Evolutionary conservation across 2,329 filamentous ascomycete genomes (phyloP).

Genomic region (Xylaria polymorpha): DNA sequence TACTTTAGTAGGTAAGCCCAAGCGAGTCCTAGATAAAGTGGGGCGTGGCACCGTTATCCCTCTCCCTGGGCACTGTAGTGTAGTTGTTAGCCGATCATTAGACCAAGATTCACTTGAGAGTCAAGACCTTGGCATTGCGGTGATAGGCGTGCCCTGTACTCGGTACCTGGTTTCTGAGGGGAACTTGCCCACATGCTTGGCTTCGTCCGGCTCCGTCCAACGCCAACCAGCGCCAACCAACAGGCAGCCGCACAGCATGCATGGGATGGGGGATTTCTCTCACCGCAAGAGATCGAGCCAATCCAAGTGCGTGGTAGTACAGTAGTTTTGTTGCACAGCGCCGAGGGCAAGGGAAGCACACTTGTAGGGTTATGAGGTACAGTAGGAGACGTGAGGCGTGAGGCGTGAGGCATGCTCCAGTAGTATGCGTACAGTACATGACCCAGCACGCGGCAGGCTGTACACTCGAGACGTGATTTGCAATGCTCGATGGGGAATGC

Average conservation of each 20-base stretch:
- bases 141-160: constrained; percentile 12
- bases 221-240: constrained; percentile 12
- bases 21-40: no score
- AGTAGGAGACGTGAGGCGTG: background rate
- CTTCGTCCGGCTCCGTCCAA: constrained; percentile 18
- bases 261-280: constrained; percentile 19
- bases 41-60: no score
- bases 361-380: background rate
- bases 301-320: constrained; percentile 18
- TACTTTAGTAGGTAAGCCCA: no score
- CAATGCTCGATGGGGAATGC: constrained; percentile 13
- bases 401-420: background rate
- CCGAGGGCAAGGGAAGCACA: constrained; percentile 3
- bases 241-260: constrained; percentile 28
- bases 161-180: constrained; percentile 14
- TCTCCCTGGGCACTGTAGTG: background rate
- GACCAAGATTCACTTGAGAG: constrained; percentile 12
- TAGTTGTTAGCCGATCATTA: background rate
- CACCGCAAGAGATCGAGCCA: constrained; percentile 33
- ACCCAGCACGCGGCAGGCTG: constrained; percentile 8
- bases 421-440: background rate
- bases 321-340: constrained; percentile 21
- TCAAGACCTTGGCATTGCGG: constrained; percentile 6
- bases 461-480: constrained; percentile 1
- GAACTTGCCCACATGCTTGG: constrained; percentile 20